These are phyloP conservation scores for Aspergillus sclerotiicarbonarius DNA, from an alignment of 495 filamentous ascomycete genomes.

Conservation along the genomic window DNA sequence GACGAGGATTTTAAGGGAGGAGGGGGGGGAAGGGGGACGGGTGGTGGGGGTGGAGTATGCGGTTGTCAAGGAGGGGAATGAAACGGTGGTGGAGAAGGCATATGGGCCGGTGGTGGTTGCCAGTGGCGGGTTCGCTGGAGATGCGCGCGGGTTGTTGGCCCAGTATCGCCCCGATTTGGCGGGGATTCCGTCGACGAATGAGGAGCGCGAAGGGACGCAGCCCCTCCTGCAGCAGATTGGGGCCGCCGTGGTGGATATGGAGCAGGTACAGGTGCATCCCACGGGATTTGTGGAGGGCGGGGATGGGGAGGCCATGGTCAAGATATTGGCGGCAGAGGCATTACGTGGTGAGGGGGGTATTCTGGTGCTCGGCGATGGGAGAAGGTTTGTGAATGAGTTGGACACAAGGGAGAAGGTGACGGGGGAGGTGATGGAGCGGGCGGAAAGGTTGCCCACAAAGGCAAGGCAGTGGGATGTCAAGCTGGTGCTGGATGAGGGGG, in stretches of 20 bases:
- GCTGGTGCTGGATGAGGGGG: conserved; percentile 57
- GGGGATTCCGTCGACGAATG: conserved; percentile 59
- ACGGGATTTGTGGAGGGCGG: conserved; percentile 61
- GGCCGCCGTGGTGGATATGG: conserved; percentile 57
- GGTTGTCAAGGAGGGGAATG: conserved; percentile 23
- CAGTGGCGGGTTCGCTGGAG: conserved; percentile 58
- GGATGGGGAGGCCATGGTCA: conserved; percentile 32
- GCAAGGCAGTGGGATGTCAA: conserved; percentile 53
- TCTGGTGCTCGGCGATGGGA: conserved; percentile 38
- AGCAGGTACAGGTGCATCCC: conserved; percentile 47
- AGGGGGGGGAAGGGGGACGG: background rate
- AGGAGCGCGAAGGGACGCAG: conserved; percentile 50
- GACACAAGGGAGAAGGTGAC: conserved; percentile 53
- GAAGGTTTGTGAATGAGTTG: conserved; percentile 58
- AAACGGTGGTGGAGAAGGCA: conserved; percentile 24
- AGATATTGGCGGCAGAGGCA: conserved; percentile 62
- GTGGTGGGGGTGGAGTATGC: conserved; percentile 23
- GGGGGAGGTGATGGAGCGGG: conserved; percentile 40
- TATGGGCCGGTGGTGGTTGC: conserved; percentile 56
- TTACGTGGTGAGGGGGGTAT: conserved; percentile 59
- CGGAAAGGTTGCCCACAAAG: conserved; percentile 14
- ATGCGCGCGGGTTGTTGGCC: conserved; percentile 50
- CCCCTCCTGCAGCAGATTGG: conserved; percentile 43
- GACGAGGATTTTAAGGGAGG: conserved; percentile 36
- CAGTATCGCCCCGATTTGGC: conserved; percentile 54